Evolutionary conservation across 169 alveolate species (phyloP).

Genomic region (Plasmodium vinckei): DNA sequence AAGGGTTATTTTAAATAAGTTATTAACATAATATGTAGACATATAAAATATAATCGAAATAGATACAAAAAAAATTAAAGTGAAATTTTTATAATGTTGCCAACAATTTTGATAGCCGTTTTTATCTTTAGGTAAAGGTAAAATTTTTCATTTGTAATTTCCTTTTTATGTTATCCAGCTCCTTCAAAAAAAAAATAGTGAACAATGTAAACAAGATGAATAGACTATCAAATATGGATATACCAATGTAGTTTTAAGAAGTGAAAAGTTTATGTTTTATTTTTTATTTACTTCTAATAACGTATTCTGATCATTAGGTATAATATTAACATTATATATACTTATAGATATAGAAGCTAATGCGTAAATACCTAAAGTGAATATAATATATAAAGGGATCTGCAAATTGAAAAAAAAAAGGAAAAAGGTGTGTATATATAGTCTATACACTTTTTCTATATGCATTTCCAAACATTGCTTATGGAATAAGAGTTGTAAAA

Average conservation of each 20-base stretch:
- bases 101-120: not conserved
- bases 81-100: not conserved
- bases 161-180: constrained; percentile 35
- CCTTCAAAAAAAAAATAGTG: constrained; percentile 38
- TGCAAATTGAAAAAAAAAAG: constrained; percentile 42
- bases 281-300: constrained; percentile 44
- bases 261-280: not conserved
- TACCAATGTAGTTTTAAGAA: not conserved
- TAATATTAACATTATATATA: constrained; percentile 53
- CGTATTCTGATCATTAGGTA: constrained; percentile 53
- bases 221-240: constrained; percentile 7
- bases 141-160: constrained; percentile 55
- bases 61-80: not conserved
- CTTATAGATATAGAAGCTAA: constrained; percentile 45
- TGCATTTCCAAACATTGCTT: not conserved
- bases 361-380: constrained; percentile 23
- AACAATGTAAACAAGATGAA: not conserved
- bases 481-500: too few relatives aligned
- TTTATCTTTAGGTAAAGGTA: constrained; percentile 20
- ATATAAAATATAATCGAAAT: not conserved
- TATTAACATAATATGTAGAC: not conserved
- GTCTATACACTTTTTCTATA: not conserved
- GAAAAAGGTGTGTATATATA: constrained; percentile 1
- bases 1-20: constrained; percentile 18
- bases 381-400: constrained; percentile 57